Evolutionary conservation across 495 filamentous ascomycete genomes (phyloP).

Genomic region (Penicillium lividum): DNA sequence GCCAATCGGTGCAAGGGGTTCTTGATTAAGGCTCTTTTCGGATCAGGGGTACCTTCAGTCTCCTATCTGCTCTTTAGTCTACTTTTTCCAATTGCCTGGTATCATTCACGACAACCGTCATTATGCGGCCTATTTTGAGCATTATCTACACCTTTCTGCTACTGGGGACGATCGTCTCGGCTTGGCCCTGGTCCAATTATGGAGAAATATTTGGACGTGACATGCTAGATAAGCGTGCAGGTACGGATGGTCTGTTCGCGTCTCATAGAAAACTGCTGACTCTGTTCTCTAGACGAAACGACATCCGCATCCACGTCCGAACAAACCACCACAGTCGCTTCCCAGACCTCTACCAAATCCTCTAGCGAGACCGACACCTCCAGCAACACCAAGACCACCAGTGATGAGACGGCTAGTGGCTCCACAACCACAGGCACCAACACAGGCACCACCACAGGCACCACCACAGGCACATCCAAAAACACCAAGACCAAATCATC

Average conservation of each 20-base stretch:
- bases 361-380: slow-evolving; percentile 19
- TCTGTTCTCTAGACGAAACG: neutral
- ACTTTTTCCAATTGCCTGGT: neutral
- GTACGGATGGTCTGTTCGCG: slow-evolving; percentile 19
- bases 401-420: slow-evolving; percentile 13
- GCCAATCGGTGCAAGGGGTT: slow-evolving; percentile 24
- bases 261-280: neutral
- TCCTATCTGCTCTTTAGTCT: slow-evolving; percentile 1
- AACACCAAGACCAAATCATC: slow-evolving; percentile 36
- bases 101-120: slow-evolving; percentile 12
- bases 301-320: slow-evolving; percentile 24
- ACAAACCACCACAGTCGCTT: slow-evolving; percentile 17
- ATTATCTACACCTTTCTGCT: slow-evolving; percentile 44
- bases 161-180: slow-evolving; percentile 47
- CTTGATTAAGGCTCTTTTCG: slow-evolving; percentile 18
- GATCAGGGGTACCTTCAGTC: slow-evolving; percentile 14
- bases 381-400: slow-evolving; percentile 22
- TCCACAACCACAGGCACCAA: neutral
- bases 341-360: slow-evolving; percentile 24
- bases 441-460: neutral
- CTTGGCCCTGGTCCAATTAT: slow-evolving; percentile 50
- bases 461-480: slow-evolving; percentile 2
- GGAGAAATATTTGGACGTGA: slow-evolving; percentile 33
- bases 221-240: slow-evolving; percentile 35
- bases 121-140: slow-evolving; percentile 40